phyloP scores from a whole-genome alignment of 176 grass and related monocot species.

The Oryza meridionalis region DNA sequence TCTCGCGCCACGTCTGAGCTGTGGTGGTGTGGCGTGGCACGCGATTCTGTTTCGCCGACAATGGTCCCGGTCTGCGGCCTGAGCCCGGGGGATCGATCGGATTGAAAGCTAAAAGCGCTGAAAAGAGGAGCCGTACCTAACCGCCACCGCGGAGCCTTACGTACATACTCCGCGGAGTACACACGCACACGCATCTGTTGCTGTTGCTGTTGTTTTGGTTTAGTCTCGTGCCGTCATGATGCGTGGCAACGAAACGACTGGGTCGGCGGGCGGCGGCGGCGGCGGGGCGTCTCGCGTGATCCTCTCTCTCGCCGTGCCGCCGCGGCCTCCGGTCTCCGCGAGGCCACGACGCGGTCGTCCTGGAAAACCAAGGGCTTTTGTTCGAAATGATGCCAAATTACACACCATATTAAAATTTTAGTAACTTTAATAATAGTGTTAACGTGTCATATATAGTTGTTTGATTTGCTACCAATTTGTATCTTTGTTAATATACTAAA shows the following conservation, averaged over 20 bases:
- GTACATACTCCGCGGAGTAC: neutral
- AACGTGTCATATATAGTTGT: too few relatives aligned
- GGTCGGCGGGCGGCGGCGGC: too few relatives aligned
- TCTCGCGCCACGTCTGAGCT: constrained; percentile 21
- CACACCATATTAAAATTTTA: too few relatives aligned
- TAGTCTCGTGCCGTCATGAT: neutral
- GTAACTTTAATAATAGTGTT: too few relatives aligned
- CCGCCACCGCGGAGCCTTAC: neutral
- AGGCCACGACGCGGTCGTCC: neutral
- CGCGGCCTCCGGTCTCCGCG: too few relatives aligned
- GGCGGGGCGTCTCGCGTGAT: neutral
- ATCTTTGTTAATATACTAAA: too few relatives aligned
- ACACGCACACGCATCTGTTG: neutral
- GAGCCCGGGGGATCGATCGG: too few relatives aligned
- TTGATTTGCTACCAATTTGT: too few relatives aligned
- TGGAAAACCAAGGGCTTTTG: too few relatives aligned
- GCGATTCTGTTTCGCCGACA: neutral
- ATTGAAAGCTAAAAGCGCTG: neutral
- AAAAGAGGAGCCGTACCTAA: constrained; percentile 4
- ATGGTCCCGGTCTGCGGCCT: neutral
- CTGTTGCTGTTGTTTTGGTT: too few relatives aligned
- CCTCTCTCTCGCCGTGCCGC: neutral
- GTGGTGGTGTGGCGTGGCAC: neutral
- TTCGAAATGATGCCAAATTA: too few relatives aligned
- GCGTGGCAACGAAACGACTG: neutral